phyloP scores from a whole-genome alignment of 441 rosid genomes.

The Arabidopsis lyrata region DNA sequence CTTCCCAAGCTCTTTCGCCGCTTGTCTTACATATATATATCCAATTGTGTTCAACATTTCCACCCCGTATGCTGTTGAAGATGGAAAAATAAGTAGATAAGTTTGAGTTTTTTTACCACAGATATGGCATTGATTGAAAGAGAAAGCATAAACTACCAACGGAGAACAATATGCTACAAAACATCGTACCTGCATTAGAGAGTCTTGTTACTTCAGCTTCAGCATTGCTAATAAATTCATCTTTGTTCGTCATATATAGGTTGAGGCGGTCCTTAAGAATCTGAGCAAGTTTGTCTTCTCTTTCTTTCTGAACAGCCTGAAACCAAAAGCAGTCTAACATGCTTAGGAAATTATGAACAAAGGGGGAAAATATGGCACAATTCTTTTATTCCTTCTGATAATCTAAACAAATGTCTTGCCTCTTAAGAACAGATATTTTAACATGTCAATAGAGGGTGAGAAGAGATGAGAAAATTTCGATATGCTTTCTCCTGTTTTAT shows the following conservation, averaged over 20 bases:
- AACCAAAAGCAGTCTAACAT: conserved; percentile 29
- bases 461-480: background rate
- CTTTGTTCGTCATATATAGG: conserved; percentile 79
- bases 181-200: conserved; percentile 80
- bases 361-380: conserved; percentile 13
- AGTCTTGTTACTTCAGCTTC: conserved; percentile 89
- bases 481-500: conserved; percentile 17
- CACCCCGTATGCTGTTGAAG: conserved; percentile 84
- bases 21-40: conserved; percentile 88
- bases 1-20: conserved; percentile 98
- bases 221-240: conserved; percentile 69
- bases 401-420: background rate
- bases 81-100: conserved; percentile 15
- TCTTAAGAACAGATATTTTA: background rate
- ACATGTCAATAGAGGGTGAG: conserved; percentile 3
- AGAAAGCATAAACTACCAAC: conserved; percentile 26
- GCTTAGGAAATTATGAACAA: conserved; percentile 22
- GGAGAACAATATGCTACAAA: conserved; percentile 26
- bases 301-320: conserved; percentile 92
- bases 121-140: conserved; percentile 3
- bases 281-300: conserved; percentile 89
- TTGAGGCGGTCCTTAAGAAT: conserved; percentile 78
- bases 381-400: conserved; percentile 9
- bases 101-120: conserved; percentile 9
- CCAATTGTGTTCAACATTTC: conserved; percentile 98